Evolutionary conservation across 2,329 filamentous ascomycete species (phyloP).

Genomic region (Aspergillus fijiensis): DNA sequence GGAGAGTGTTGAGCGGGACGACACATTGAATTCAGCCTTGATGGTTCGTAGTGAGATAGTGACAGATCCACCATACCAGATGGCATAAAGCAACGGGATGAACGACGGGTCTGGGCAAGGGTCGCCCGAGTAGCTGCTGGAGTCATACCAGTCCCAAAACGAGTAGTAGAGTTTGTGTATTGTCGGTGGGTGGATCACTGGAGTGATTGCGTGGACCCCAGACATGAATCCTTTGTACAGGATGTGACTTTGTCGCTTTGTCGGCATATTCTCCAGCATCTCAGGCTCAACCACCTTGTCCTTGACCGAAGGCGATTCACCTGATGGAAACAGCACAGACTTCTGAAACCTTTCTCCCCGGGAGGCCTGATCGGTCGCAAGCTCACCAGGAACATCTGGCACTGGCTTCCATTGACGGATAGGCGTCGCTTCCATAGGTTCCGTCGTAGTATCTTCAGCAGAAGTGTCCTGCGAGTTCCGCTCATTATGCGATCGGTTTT

Average conservation of each 20-base stretch:
- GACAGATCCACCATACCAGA: slow-evolving; percentile 51
- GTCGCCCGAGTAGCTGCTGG: slow-evolving; percentile 36
- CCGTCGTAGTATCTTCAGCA: slow-evolving; percentile 23
- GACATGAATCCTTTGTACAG: slow-evolving; percentile 50
- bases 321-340: slow-evolving; percentile 38
- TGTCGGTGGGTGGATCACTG: slow-evolving; percentile 46
- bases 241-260: slow-evolving; percentile 47
- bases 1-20: slow-evolving; percentile 38
- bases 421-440: slow-evolving; percentile 17
- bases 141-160: slow-evolving; percentile 50
- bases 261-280: slow-evolving; percentile 44
- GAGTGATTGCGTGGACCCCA: slow-evolving; percentile 47
- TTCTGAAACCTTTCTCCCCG: slow-evolving; percentile 35
- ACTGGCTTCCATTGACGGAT: slow-evolving; percentile 23
- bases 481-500: slow-evolving; percentile 38
- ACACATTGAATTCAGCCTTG: slow-evolving; percentile 40
- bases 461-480: slow-evolving; percentile 21
- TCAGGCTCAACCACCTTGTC: slow-evolving; percentile 38
- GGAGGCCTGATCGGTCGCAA: slow-evolving; percentile 16
- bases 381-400: slow-evolving; percentile 14
- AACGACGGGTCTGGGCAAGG: slow-evolving; percentile 43
- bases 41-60: slow-evolving; percentile 45
- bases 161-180: slow-evolving; percentile 42
- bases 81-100: slow-evolving; percentile 47
- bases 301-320: slow-evolving; percentile 36